Evolutionary conservation across 768 basidiomycete species (phyloP).

Genomic region (Naganishia vaughanmartiniae): DNA sequence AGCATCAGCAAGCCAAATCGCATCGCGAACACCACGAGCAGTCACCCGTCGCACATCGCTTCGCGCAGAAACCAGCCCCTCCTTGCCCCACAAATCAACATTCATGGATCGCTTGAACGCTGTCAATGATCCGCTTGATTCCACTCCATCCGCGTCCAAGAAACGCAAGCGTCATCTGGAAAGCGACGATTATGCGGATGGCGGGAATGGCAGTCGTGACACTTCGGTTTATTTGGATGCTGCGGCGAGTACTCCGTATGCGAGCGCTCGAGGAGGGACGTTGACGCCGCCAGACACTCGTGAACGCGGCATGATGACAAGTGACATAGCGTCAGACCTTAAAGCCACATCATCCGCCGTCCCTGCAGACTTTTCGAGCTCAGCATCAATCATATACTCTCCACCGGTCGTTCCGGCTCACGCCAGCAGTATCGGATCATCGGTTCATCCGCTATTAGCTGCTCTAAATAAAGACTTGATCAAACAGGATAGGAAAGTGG

Average conservation of each 20-base stretch:
- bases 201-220: background rate
- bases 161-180: conserved; percentile 13
- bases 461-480: conserved; percentile 13
- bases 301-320: background rate
- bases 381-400: no score
- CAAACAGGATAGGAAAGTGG: conserved; percentile 4
- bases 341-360: background rate
- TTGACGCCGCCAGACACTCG: conserved; percentile 17
- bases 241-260: background rate
- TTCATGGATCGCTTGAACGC: conserved; percentile 20
- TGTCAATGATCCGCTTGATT: conserved; percentile 7
- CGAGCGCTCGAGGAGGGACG: conserved; percentile 7
- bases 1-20: conserved; percentile 5
- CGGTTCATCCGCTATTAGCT: background rate
- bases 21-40: background rate
- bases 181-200: background rate
- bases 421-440: background rate
- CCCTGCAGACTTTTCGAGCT: background rate
- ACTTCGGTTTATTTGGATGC: background rate
- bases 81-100: background rate
- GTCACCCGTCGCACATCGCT: background rate
- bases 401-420: background rate
- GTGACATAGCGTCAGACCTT: background rate
- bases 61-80: background rate
- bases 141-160: background rate